A percentile compares a stretch with the other conserved stretches of the same genome.
phyloP scores from a whole-genome alignment of 169 alveolate species.

The Plasmodium falciparum region DNA sequence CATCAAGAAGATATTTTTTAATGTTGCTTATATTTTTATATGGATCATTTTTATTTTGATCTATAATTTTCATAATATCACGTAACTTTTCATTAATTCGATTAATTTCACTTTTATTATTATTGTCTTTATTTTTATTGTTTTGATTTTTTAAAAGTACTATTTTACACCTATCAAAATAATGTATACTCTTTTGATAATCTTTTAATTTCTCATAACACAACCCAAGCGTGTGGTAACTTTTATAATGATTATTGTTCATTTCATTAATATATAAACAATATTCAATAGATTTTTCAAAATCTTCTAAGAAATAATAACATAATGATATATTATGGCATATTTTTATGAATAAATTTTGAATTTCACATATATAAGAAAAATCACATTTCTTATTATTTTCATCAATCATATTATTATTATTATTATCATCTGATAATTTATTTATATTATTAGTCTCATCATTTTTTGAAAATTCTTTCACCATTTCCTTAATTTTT shows the following conservation, averaged over 20 bases:
- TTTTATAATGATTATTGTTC: constrained; percentile 40
- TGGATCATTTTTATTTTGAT: neutral
- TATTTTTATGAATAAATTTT: constrained; percentile 25
- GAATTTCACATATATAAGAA: neutral
- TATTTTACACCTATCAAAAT: constrained; percentile 44
- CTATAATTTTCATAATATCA: constrained; percentile 7
- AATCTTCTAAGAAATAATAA: constrained; percentile 44
- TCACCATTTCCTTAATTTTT: constrained; percentile 14
- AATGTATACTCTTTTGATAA: constrained; percentile 25
- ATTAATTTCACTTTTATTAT: constrained; percentile 12
- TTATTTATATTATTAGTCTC: neutral
- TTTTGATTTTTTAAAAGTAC: constrained; percentile 5
- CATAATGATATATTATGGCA: constrained; percentile 69
- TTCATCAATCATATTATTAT: neutral
- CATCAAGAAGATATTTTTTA: constrained; percentile 14
- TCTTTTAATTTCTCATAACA: constrained; percentile 64
- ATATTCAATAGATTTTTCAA: constrained; percentile 25
- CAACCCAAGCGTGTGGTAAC: constrained; percentile 65
- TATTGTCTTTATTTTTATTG: neutral
- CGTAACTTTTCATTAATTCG: constrained; percentile 46
- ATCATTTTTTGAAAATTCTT: constrained; percentile 15
- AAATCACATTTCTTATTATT: neutral
- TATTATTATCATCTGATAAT: neutral
- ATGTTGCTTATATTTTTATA: constrained; percentile 11
- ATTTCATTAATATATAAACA: constrained; percentile 47